Evolutionary conservation across 768 basidiomycete genomes (phyloP), one percentile per base, ranked within the genome.

Genomic region (Pleurotus sapidus): DNA sequence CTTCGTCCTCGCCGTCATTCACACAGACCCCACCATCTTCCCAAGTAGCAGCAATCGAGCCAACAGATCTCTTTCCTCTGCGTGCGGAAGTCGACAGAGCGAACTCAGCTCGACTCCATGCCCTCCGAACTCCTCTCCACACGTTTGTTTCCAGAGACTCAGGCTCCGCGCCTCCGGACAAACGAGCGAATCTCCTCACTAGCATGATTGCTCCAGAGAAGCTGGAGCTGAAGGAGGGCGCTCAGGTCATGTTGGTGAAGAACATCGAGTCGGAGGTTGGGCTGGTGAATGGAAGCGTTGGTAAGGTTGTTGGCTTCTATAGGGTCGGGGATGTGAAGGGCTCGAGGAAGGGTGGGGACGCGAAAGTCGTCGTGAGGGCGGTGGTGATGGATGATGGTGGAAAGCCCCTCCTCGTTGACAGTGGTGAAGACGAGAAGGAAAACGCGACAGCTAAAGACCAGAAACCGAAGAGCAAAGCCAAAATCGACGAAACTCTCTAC

Each of bases 201-300:
- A 84, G 80, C 63, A 78, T 91, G 66, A 81, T 90, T 66, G 87
- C 87, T 0, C 80, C 83, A 30, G 72, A 71, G 43, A 66, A 64
- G 2, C 75, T 92, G 8, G 70, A 74, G 2, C 77, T 92, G 53
- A 88, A 88, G 64, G 61, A 57, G 12, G 66, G 82, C 54, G 83
- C 87, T 9, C 68, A 69, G 50, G 83, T 84, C 24, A 91, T 91
- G 88, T 73, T 91, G 40, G 84, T 88, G 72, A 91, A 91, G 77
- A 91, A 91, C 66, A 68, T 86, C 49, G 85, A 89, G 23, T 46
- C 43, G 12, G 55, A 56, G 43, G 30, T 47, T 15, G 55, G 46
- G 42, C 78, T 92, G 23, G 91, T 92, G 40, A 93, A 93, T 65
- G 91, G 91, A 3, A 84, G 81, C 40, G 84, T 91, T 71, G 91